Evolutionary conservation across 2,329 filamentous ascomycete species (phyloP).

Genomic region (Pseudodiploospora longispora): DNA sequence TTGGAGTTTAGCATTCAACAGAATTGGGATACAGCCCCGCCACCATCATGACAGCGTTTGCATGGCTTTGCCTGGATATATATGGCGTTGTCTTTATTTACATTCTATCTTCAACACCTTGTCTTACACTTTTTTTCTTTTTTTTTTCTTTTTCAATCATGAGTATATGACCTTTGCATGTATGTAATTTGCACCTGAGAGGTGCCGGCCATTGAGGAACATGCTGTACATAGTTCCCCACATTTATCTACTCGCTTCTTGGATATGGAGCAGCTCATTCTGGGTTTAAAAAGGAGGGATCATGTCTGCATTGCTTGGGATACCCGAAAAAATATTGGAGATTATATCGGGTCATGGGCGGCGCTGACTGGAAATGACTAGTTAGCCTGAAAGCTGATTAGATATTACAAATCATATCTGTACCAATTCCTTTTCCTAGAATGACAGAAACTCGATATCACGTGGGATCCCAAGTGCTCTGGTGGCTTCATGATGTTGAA

Average conservation of each 20-base stretch:
- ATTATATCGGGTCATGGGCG: constrained; percentile 16
- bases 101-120: neutral
- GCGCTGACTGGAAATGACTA: constrained; percentile 16
- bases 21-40: too few species aligned
- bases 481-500: too few species aligned
- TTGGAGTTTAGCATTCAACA: too few species aligned
- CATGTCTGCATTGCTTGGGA: constrained; percentile 19
- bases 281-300: constrained; percentile 1
- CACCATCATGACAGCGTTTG: too few species aligned
- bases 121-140: neutral
- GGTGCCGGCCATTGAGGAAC: neutral
- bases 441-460: too few species aligned
- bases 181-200: constrained; percentile 5
- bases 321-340: constrained; percentile 24
- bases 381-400: too few species aligned
- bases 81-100: too few species aligned
- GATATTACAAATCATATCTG: too few species aligned
- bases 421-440: too few species aligned
- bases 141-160: constrained; percentile 2
- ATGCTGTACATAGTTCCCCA: constrained; percentile 10
- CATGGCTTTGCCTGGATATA: too few species aligned
- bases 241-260: constrained; percentile 6
- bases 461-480: too few species aligned
- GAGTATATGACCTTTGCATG: constrained; percentile 6
- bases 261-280: constrained; percentile 4